These are phyloP conservation scores for Puccinia novopanici DNA, from an alignment of 1,284 basidiomycete species.

Conservation along the genomic window DNA sequence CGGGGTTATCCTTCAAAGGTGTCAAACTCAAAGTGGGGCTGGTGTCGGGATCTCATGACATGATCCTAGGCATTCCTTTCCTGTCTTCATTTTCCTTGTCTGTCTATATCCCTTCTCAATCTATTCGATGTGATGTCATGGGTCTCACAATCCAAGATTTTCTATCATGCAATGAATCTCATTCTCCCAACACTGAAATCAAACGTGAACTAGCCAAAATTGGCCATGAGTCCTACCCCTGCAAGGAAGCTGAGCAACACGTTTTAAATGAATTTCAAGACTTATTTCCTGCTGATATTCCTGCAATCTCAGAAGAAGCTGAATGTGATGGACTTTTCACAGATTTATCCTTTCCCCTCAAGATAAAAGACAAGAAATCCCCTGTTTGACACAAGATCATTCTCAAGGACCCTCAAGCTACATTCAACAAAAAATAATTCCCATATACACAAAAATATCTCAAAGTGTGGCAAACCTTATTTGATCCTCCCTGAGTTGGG, in stretches of 20 bases:
- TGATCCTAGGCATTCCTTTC: constrained; percentile 24
- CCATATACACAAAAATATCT: no score
- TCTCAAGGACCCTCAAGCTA: no score
- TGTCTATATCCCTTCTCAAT: background rate
- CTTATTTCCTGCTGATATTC: background rate
- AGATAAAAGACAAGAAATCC: no score
- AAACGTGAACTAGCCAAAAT: no score
- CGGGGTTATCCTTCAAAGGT: background rate
- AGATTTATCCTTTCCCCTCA: background rate
- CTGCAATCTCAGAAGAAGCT: background rate
- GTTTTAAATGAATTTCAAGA: background rate
- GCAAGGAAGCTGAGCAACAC: background rate
- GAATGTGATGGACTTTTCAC: background rate
- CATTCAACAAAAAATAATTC: no score
- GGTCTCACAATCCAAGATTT: background rate
- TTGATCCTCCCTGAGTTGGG: no score
- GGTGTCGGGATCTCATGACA: background rate
- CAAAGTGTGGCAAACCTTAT: no score
- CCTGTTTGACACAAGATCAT: no score
- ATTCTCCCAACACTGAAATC: background rate
- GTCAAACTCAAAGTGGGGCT: background rate
- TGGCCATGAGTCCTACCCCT: background rate
- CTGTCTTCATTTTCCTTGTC: background rate
- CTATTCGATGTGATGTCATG: background rate
- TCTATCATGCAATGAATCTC: background rate